Evolutionary conservation across 164 flowering plant species (phyloP), one percentile per base, ranked within the genome.

Genomic region (Pachysandra terminalis): DNA sequence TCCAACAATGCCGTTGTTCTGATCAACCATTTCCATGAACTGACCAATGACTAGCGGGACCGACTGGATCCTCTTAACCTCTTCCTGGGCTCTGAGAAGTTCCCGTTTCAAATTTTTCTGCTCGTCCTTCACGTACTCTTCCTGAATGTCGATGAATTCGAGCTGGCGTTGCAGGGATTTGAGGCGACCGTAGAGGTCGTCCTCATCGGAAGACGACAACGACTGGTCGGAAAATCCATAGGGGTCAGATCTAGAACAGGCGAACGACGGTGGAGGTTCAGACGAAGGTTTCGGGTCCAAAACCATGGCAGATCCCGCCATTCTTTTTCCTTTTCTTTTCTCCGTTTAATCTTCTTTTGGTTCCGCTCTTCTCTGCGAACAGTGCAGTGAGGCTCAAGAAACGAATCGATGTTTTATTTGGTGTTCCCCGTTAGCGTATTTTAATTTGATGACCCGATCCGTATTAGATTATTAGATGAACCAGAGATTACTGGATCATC

Each of bases 1-100:
- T 9, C 97, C 97, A 21, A 94, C 98, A 61, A 94, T 94, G 8
- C 93, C 97, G 66, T 94, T 94, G 76, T 91, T 94, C 85, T 83
- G 63, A 60, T 60, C 63, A 19, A 60, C 87, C 93, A 88, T 86
- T 79, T 88, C 93, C 93, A 88, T 86, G 74, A 88, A 88, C 82
- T 88, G 93, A 10, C 93, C 93, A 26, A 88, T 88, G 10, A 88
- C 90, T 1, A 88, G 80, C 0, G 90, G 90, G 56, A 88, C 93
- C 23, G 93, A 88, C 51, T 88, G 93, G 71, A 86, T 88, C 81
- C 93, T 68, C 83, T 86, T 88, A 25, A 88, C 93, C 83, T 88
- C 93, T 66, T 88, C 93, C 69, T 88, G 93, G 0, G 90, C 89
- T 17, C 93, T 75, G 17, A 88, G 79, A 25, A 73, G 87, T 77